Base-by-base conservation (phyloP, 208 protist species). In the Trypanosomatidae sp. region DNA sequence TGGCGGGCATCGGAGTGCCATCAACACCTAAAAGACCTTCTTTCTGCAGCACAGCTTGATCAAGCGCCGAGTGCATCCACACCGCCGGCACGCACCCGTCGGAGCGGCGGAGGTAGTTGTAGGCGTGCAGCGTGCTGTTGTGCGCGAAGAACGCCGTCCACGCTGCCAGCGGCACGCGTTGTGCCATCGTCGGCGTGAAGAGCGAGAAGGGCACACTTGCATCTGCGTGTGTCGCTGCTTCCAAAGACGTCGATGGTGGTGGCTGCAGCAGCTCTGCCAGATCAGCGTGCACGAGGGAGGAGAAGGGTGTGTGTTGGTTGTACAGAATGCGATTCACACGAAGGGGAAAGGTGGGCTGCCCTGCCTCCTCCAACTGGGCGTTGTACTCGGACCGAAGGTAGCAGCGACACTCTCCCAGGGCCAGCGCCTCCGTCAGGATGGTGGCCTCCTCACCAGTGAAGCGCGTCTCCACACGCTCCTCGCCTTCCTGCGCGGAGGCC, bases 51-150 rank as follows among this genome's bases (percentile, higher is more conserved):
- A 30, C 19, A 1, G 55, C n/a, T 2, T 67, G 22, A 33, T 79
- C 66, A 10, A 93, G 39, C 30, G 69, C 43, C 7, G 81, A 66
- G 69, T 82, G 53, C 55, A 87, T 74, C 83, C 86, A 89, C 66
- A 95, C 73, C 52, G 85, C 85, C 2, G 83, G 55, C 17, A 73
- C 47, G 19, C 70, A 71, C n/a, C 83, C 91, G 53, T 95, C 91
- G 8, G 91, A 95, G 33, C 83, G 79, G 55, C 87, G 81, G 6
- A 88, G 84, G 69, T 88, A 90, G 81, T 91, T 90, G 70, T 90
- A 91, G 9, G 81, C 91, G 73, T 93, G 88, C 58, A 91, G 75
- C 8, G 82, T 88, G n/a, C 87, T 86, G 80, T 92, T 93, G 75
- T 86, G 55, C 25, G 64, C 66, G 67, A 86, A 95, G 74, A 82